Evolutionary conservation across 2,329 filamentous ascomycete genomes (phyloP).

Genomic region (Pezicula carpinea): DNA sequence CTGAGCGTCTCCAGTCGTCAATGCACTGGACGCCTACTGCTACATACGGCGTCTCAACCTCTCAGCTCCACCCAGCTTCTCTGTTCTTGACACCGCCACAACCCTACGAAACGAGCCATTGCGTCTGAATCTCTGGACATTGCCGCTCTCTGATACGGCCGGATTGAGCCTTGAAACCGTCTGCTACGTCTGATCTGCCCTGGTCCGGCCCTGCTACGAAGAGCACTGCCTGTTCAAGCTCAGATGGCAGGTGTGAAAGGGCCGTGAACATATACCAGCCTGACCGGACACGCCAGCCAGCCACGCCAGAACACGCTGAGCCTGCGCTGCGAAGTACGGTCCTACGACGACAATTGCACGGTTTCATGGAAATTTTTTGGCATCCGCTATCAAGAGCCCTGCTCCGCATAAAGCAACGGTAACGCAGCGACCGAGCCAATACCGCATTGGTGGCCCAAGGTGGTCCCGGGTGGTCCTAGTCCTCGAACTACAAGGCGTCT

Average conservation of each 20-base stretch:
- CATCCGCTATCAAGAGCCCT: conserved; percentile 17
- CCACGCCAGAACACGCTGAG: no score
- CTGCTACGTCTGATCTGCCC: conserved; percentile 41
- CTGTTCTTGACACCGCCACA: conserved; percentile 10
- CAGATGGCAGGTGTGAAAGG: conserved; percentile 29
- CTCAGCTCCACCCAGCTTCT: conserved; percentile 16
- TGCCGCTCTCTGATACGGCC: conserved; percentile 21
- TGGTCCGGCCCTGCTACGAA: conserved; percentile 15
- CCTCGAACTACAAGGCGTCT: conserved; percentile 4
- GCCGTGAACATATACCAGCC: conserved; percentile 12
- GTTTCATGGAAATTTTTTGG: conserved; percentile 22
- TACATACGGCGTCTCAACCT: conserved; percentile 23
- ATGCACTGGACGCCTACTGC: conserved; percentile 15
- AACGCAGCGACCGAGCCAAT: conserved; percentile 14
- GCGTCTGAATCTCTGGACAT: conserved; percentile 15
- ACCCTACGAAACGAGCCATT: conserved; percentile 14
- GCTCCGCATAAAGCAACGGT: conserved; percentile 17
- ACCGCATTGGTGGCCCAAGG: conserved; percentile 6
- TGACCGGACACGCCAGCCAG: no score
- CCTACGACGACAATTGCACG: conserved; percentile 5
- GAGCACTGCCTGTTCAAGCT: conserved; percentile 14
- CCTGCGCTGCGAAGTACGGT: no score
- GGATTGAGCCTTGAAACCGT: conserved; percentile 35
- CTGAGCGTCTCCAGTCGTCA: conserved; percentile 9
- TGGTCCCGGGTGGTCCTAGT: no score